phyloP scores from a whole-genome alignment of 306 rosid species.

The Gillenia trifoliata region DNA sequence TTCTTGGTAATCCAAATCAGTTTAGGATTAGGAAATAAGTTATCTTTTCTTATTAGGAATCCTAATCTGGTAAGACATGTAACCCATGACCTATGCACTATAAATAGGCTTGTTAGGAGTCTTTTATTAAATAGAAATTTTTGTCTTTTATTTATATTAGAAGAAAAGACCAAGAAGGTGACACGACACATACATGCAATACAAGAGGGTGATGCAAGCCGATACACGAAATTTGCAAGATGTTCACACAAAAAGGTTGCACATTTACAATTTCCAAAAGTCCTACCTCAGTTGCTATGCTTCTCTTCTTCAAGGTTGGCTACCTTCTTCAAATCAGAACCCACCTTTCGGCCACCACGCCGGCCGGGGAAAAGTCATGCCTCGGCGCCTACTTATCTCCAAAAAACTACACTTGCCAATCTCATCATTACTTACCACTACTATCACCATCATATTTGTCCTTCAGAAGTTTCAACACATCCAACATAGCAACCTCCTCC shows the following conservation, averaged over 20 bases:
- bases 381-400: conserved; percentile 18
- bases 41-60: background rate
- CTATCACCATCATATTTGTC: background rate
- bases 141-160: background rate
- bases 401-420: background rate
- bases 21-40: background rate
- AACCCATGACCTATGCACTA: background rate
- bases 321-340: background rate
- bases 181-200: background rate
- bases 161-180: background rate
- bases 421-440: background rate
- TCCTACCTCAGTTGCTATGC: background rate
- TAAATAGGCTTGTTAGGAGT: background rate
- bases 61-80: background rate
- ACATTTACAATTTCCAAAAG: background rate
- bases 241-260: background rate
- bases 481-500: conserved; percentile 8
- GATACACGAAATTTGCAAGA: background rate
- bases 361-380: conserved; percentile 38
- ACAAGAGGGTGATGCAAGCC: background rate
- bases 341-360: conserved; percentile 23
- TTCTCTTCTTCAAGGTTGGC: background rate
- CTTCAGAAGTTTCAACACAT: conserved; percentile 20
- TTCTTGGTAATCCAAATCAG: no score
- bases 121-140: no score